Evolutionary conservation across 495 filamentous ascomycete genomes (phyloP).

Genomic region (Aspergillus steynii): DNA sequence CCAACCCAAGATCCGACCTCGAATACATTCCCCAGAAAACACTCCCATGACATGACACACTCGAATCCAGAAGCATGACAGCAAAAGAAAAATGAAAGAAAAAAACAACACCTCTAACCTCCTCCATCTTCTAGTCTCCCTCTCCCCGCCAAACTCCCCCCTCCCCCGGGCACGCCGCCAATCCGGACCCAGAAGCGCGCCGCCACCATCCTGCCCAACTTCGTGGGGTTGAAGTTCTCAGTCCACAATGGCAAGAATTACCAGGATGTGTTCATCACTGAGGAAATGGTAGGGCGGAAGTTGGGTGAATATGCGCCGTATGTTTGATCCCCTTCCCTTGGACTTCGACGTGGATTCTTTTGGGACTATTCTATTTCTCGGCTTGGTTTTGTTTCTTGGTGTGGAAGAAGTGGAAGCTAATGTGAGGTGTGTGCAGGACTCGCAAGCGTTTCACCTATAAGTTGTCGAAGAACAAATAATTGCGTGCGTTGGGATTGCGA

Average conservation of each 20-base stretch:
- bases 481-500: neutral
- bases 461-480: conserved; percentile 73
- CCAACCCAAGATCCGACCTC: neutral
- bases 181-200: conserved; percentile 87
- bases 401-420: neutral
- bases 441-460: conserved; percentile 84
- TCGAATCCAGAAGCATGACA: neutral
- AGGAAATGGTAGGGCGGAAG: conserved; percentile 98
- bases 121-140: conserved; percentile 33
- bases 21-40: conserved; percentile 1
- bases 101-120: conserved; percentile 8
- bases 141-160: conserved; percentile 41
- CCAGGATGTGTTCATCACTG: conserved; percentile 81
- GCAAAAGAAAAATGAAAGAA: neutral
- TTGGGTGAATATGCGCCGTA: conserved; percentile 93
- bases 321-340: conserved; percentile 37
- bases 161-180: conserved; percentile 64
- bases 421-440: conserved; percentile 55
- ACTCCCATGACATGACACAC: neutral
- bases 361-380: no score
- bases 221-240: conserved; percentile 90
- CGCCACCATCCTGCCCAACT: conserved; percentile 94
- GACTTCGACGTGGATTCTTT: neutral
- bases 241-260: conserved; percentile 96
- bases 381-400: conserved; percentile 1